Conservation (phyloP, 2,329 filamentous ascomycete species). For the Geosmithia morbida region DNA sequence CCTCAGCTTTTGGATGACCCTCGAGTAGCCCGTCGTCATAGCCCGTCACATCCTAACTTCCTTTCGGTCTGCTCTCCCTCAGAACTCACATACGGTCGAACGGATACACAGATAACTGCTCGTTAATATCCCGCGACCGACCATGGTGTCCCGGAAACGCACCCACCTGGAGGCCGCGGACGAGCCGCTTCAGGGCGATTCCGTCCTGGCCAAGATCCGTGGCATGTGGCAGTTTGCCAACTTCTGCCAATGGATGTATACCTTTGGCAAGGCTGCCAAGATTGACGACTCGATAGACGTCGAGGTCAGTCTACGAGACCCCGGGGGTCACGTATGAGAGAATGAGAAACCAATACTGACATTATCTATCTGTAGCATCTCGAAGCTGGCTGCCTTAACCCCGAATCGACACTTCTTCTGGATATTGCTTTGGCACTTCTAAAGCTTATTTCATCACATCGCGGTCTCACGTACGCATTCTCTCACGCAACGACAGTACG, state of each 20-base stretch:
- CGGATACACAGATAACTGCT: background rate
- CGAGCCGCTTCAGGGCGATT: slow-evolving; percentile 2
- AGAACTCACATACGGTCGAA: background rate
- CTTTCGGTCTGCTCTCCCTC: background rate
- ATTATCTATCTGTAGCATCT: slow-evolving; percentile 46
- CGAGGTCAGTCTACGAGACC: slow-evolving; percentile 44
- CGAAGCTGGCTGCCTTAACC: slow-evolving; percentile 76
- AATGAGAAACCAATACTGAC: slow-evolving; percentile 1
- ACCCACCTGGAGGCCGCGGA: slow-evolving; percentile 1
- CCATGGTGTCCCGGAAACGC: slow-evolving; percentile 4
- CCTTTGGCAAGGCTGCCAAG: slow-evolving; percentile 82
- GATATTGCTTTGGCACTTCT: slow-evolving; percentile 77
- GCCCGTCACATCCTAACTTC: background rate
- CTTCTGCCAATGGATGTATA: slow-evolving; percentile 81
- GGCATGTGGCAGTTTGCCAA: slow-evolving; percentile 96
- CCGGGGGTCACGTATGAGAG: background rate
- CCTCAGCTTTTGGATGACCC: background rate
- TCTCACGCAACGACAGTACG: background rate
- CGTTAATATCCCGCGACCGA: background rate
- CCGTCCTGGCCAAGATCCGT: slow-evolving; percentile 53
- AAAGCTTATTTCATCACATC: slow-evolving; percentile 88
- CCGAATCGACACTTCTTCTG: slow-evolving; percentile 57
- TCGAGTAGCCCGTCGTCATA: background rate
- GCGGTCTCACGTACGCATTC: slow-evolving; percentile 66
- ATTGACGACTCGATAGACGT: slow-evolving; percentile 81